These are phyloP conservation scores for Cercospora sp. DNA, from an alignment of 2,329 filamentous ascomycete species.

Conservation along the genomic window DNA sequence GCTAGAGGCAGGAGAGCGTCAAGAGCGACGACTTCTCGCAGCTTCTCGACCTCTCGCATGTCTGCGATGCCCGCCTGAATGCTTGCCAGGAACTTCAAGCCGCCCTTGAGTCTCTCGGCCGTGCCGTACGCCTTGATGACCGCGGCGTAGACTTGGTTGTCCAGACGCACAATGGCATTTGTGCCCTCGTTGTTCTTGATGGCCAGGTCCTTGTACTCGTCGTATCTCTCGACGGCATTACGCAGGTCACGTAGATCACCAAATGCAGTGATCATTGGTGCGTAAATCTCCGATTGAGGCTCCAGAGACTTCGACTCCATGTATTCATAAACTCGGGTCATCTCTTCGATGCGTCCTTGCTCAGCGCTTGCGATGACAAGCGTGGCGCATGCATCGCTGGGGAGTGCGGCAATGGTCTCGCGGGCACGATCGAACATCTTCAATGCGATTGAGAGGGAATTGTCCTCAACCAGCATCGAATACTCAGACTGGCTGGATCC, in stretches of 20 bases:
- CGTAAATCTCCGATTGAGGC: conserved; percentile 79
- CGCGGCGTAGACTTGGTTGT: conserved; percentile 85
- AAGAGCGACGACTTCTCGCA: conserved; percentile 71
- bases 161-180: conserved; percentile 67
- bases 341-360: conserved; percentile 76
- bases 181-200: conserved; percentile 77
- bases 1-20: conserved; percentile 78
- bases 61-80: conserved; percentile 61
- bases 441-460: conserved; percentile 79
- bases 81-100: conserved; percentile 80
- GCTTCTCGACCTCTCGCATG: conserved; percentile 42
- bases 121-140: conserved; percentile 85
- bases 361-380: conserved; percentile 86
- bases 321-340: conserved; percentile 87
- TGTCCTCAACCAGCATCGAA: conserved; percentile 81
- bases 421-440: conserved; percentile 80
- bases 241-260: conserved; percentile 75
- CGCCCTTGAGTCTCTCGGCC: conserved; percentile 76
- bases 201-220: conserved; percentile 88
- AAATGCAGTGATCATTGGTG: conserved; percentile 93
- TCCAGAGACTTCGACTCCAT: conserved; percentile 77
- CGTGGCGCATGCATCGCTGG: conserved; percentile 78
- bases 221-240: conserved; percentile 91
- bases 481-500: conserved; percentile 84
- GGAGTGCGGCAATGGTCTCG: conserved; percentile 62